phyloP scores from a whole-genome alignment of 2,329 filamentous ascomycete genomes.

The Erysiphe neolycopersici region DNA sequence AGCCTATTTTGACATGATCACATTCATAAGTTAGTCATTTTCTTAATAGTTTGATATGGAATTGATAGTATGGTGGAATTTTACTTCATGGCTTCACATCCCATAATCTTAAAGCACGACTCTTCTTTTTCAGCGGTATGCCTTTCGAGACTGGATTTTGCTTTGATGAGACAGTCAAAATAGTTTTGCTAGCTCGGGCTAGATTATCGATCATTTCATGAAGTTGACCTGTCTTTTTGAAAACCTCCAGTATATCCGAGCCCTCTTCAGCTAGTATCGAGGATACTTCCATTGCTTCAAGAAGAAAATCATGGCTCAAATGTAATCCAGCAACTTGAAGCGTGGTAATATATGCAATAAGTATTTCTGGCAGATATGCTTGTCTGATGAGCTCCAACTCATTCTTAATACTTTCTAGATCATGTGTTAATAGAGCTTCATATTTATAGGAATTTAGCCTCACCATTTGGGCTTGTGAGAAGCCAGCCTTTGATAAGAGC shows the following conservation, averaged over 20 bases:
- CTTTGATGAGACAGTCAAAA: slow-evolving; percentile 24
- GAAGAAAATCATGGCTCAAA: slow-evolving; percentile 47
- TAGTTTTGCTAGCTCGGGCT: slow-evolving; percentile 19
- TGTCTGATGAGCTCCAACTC: slow-evolving; percentile 41
- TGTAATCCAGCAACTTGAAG: slow-evolving; percentile 54
- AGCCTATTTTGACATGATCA: too few species aligned
- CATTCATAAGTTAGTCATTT: too few species aligned
- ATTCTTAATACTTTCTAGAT: slow-evolving; percentile 21
- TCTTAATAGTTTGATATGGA: too few species aligned
- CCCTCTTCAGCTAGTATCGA: slow-evolving; percentile 44
- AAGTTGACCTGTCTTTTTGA: slow-evolving; percentile 39
- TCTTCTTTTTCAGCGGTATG: slow-evolving; percentile 33
- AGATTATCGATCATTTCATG: slow-evolving; percentile 51
- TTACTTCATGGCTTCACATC: slow-evolving; percentile 6
- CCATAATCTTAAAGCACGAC: slow-evolving; percentile 38
- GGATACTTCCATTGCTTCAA: slow-evolving; percentile 71
- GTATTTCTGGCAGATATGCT: slow-evolving; percentile 60
- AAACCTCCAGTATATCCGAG: slow-evolving; percentile 36
- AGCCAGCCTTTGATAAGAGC: slow-evolving; percentile 42
- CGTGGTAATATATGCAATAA: slow-evolving; percentile 60
- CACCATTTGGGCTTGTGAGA: slow-evolving; percentile 10
- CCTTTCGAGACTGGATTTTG: slow-evolving; percentile 20
- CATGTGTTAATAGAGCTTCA: background rate
- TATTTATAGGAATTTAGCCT: background rate
- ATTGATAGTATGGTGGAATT: too few species aligned